These are phyloP conservation scores for Lentinula boryana DNA, from an alignment of 768 basidiomycete genomes.

Conservation along the genomic window DNA sequence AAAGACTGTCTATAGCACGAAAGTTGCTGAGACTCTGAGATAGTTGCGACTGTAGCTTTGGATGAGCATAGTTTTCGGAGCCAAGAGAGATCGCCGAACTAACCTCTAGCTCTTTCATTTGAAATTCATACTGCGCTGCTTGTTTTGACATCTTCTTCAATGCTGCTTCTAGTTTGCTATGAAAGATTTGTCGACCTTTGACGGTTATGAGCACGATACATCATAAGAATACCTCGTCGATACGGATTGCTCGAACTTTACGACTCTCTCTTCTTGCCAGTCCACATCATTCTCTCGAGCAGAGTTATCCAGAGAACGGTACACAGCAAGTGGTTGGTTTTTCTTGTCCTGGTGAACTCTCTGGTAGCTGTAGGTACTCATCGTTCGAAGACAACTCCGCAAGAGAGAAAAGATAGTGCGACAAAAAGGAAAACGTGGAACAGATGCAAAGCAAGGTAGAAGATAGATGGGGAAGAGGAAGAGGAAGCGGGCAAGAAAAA, in stretches of 20 bases:
- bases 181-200: not conserved
- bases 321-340: not conserved
- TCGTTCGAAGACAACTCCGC: not conserved
- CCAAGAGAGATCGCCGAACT: not conserved
- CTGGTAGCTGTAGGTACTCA: not conserved
- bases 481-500: not conserved
- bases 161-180: constrained; percentile 40
- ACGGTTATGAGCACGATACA: not conserved
- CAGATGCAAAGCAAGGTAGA: not conserved
- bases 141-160: constrained; percentile 42
- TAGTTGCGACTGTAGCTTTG: constrained; percentile 45
- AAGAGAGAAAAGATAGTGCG: not conserved
- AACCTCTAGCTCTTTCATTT: constrained; percentile 62
- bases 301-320: not conserved
- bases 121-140: constrained; percentile 42
- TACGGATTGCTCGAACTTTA: not conserved
- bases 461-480: not conserved
- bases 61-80: not conserved
- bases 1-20: constrained; percentile 61
- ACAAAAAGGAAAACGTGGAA: not conserved
- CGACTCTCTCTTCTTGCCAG: not conserved
- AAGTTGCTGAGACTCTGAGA: constrained; percentile 72
- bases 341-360: not conserved
- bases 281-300: not conserved
- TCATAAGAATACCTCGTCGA: not conserved